phyloP scores from a whole-genome alignment of 75 land plant species.

The Selaginella moellendorffii region DNA sequence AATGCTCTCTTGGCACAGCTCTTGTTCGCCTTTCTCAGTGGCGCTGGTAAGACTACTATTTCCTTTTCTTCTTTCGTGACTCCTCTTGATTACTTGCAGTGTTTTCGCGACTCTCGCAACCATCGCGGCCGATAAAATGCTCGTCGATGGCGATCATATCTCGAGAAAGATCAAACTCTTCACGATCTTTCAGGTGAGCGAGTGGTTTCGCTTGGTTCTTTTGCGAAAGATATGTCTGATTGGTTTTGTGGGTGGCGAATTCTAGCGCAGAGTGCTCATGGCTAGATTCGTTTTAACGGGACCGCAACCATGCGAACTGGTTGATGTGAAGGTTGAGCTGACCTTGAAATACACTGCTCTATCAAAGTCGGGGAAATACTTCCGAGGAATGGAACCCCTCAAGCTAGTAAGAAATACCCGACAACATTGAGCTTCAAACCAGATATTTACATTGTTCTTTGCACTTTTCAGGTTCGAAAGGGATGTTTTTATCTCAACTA shows the following conservation, averaged over 20 bases:
- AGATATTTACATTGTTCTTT: background rate
- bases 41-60: slow-evolving; percentile 24
- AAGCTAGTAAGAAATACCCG: slow-evolving; percentile 22
- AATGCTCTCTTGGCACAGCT: slow-evolving; percentile 33
- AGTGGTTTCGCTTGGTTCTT: background rate
- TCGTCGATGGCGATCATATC: slow-evolving; percentile 29
- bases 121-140: slow-evolving; percentile 26
- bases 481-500: slow-evolving; percentile 20
- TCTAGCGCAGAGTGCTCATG: slow-evolving; percentile 21
- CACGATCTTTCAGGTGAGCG: background rate
- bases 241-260: background rate
- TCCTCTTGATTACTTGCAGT: slow-evolving; percentile 13
- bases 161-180: background rate
- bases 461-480: slow-evolving; percentile 25
- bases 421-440: background rate
- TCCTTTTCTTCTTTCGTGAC: background rate
- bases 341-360: slow-evolving; percentile 29
- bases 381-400: slow-evolving; percentile 23
- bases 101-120: slow-evolving; percentile 39
- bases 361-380: slow-evolving; percentile 19
- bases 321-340: slow-evolving; percentile 35
- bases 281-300: slow-evolving; percentile 31
- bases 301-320: slow-evolving; percentile 36
- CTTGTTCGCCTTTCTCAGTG: slow-evolving; percentile 31
- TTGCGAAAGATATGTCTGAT: no score